Percentiles rank a stretch among this genome's conserved stretches.
These are phyloP conservation scores for Tolypocladium endophyticum DNA, from an alignment of 2,329 filamentous ascomycete genomes.

Conservation along the genomic window DNA sequence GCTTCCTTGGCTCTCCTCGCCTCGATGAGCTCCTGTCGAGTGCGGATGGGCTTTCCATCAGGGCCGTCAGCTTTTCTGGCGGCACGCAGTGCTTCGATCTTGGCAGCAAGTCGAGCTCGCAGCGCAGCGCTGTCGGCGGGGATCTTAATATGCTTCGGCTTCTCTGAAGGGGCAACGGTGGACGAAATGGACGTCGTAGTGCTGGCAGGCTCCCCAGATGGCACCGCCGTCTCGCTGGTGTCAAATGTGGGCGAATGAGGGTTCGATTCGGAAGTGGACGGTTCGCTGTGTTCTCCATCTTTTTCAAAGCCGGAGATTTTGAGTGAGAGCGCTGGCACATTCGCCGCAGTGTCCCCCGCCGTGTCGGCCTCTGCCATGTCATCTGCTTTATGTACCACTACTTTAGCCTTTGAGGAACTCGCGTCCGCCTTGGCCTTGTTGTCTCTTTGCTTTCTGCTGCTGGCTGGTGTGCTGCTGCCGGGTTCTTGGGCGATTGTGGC, in stretches of 20 bases:
- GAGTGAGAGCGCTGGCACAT: slow-evolving; percentile 7
- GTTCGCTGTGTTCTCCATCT: slow-evolving; percentile 33
- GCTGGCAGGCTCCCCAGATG: slow-evolving; percentile 37
- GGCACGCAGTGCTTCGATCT: slow-evolving; percentile 75
- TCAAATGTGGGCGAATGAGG: slow-evolving; percentile 46
- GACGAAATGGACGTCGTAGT: slow-evolving; percentile 61
- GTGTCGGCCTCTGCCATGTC: slow-evolving; percentile 4
- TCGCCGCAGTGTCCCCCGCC: slow-evolving; percentile 1
- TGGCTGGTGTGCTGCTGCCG: slow-evolving; percentile 8
- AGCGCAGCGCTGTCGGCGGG: slow-evolving; percentile 65
- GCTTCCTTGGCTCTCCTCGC: slow-evolving; percentile 78
- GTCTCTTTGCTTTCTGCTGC: slow-evolving; percentile 15
- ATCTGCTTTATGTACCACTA: neutral
- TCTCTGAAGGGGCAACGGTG: slow-evolving; percentile 46
- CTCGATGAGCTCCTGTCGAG: slow-evolving; percentile 86
- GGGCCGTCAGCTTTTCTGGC: slow-evolving; percentile 78
- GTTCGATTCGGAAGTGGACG: slow-evolving; percentile 42
- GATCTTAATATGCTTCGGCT: slow-evolving; percentile 55
- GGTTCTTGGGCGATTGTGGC: slow-evolving; percentile 5
- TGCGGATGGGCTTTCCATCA: slow-evolving; percentile 67
- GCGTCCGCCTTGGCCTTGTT: slow-evolving; percentile 10
- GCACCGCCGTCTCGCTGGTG: slow-evolving; percentile 29
- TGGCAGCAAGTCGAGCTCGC: slow-evolving; percentile 67
- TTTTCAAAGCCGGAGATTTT: slow-evolving; percentile 19
- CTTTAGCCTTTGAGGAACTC: slow-evolving; percentile 8